Evolutionary conservation across 108 stramenopile genomes (phyloP), one percentile per base, ranked within the genome.

Genomic region (Skeletonema grethae): DNA sequence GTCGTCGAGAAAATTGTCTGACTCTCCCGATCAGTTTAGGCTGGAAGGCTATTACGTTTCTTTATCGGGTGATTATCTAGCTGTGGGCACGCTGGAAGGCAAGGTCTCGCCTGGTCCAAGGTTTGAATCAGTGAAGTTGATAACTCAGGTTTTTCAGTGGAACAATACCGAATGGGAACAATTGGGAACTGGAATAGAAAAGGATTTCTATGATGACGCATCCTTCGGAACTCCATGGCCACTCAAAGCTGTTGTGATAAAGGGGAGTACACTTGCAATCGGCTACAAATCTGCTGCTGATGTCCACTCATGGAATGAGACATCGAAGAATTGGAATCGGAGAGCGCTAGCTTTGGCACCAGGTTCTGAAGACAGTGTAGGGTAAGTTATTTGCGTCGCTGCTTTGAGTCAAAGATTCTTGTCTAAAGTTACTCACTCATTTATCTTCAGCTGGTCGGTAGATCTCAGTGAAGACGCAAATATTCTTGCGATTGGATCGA

Each of bases 401-500:
- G 7, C 34, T 34, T 0, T 6, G 6, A 6, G 6, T 5, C 6
- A 3, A 34, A 34, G 3, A 7, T 34, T 34, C 4, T 1, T 34
- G 5, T 34, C 34, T 34, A 34, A 5, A 34, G 7, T 34, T 34
- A 34, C 34, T 34, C 7, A 34, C 34, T 12, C 38, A 39, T 12
- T 39, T 10, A 0, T 11, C 38, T 34, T 34, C 34, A 39, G 68
- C 3, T 69, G 68, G 61, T 62, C 61, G 41, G 3, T 62, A 22
- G 36, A 69, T 62, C 41, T 69, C 1, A 43, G 39, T 12, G 31
- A 24, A 22, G 68, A 69, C n/a, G 68, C 59, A 24, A 61, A 25
- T 22, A 62, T 62, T 59, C 38, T 69, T 10, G 59, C 68, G 3
- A 11, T 69, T 6, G 68, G 68, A 15, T 61, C 61, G n/a, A 46